phyloP scores from a whole-genome alignment of 2,329 filamentous ascomycete genomes.

The Aspergillus jensenii region DNA sequence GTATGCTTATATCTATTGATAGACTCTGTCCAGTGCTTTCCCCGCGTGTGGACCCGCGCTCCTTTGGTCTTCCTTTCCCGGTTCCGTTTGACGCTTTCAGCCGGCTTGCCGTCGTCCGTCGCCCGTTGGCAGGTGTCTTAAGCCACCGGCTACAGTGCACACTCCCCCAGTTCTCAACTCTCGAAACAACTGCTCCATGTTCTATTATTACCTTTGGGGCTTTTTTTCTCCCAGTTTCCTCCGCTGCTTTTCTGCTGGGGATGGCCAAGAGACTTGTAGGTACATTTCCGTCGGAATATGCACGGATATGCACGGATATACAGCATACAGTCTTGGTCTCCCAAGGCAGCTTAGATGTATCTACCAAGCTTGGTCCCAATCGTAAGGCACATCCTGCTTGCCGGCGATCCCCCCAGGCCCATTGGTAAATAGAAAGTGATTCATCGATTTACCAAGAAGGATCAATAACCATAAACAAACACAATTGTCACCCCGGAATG shows the following conservation, averaged over 20 bases:
- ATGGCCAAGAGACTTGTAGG: conserved; percentile 3
- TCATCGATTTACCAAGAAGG: conserved; percentile 7
- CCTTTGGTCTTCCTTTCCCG: neutral
- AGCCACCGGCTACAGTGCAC: neutral
- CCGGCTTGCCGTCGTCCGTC: conserved; percentile 16
- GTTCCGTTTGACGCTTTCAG: conserved; percentile 12
- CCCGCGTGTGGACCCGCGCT: too few species aligned
- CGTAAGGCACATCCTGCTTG: neutral
- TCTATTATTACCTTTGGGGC: conserved; percentile 7
- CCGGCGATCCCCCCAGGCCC: neutral
- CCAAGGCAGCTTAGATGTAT: neutral
- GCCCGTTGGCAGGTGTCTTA: conserved; percentile 7
- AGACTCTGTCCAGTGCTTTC: neutral
- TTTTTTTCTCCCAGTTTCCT: neutral
- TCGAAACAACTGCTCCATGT: neutral
- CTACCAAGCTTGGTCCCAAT: conserved; percentile 6
- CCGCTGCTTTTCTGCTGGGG: conserved; percentile 2
- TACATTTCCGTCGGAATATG: neutral
- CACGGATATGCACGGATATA: conserved; percentile 1
- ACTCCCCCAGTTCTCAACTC: neutral
- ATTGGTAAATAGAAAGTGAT: conserved; percentile 10
- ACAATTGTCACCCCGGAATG: neutral
- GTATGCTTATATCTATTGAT: neutral
- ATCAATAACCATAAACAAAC: conserved; percentile 7
- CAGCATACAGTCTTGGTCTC: neutral